These are phyloP conservation scores for Polyporus tsugae DNA, from an alignment of 1,284 basidiomycete species.

Conservation along the genomic window DNA sequence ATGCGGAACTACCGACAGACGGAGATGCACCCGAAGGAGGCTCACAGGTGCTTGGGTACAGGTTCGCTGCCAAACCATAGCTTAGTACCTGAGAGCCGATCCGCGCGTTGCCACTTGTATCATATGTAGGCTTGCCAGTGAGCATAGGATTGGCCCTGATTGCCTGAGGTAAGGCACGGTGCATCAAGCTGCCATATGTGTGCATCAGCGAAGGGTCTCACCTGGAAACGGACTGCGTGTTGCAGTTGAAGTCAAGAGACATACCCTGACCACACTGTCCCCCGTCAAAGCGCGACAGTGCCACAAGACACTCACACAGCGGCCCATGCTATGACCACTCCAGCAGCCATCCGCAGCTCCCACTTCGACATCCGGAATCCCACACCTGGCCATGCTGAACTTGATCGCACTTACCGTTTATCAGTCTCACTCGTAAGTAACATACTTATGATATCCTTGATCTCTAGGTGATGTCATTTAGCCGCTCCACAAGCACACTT, in stretches of 20 bases:
- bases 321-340: not conserved
- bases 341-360: not conserved
- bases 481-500: conserved; percentile 1
- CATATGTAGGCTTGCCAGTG: not conserved
- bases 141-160: not conserved
- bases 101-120: not conserved
- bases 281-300: not conserved
- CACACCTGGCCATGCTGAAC: not conserved
- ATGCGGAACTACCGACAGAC: not conserved
- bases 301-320: not conserved
- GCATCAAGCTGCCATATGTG: not conserved
- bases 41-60: not conserved
- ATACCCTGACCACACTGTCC: not conserved
- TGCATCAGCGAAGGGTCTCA: not conserved
- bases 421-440: not conserved
- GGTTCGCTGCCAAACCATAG: not conserved
- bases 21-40: not conserved
- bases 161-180: not conserved
- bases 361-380: not conserved
- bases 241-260: not conserved
- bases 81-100: not conserved
- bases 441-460: not conserved
- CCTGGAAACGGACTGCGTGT: not conserved
- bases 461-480: not conserved
- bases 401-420: not conserved